Evolutionary conservation across 768 basidiomycete genomes (phyloP).

Genomic region (Suillus bovinus): DNA sequence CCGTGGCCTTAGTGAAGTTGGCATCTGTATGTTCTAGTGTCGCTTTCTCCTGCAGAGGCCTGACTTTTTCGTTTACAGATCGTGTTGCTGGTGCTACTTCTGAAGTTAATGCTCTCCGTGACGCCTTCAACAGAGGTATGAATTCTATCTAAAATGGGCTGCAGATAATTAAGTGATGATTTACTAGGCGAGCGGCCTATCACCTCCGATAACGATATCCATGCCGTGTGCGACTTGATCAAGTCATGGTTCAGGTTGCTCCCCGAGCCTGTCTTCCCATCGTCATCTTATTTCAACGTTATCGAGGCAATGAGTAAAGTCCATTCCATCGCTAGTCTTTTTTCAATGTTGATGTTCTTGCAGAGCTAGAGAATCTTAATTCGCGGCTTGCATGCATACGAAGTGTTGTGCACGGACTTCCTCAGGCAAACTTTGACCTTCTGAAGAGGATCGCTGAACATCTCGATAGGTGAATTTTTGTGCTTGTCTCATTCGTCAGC

Average conservation of each 20-base stretch:
- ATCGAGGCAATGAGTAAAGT: conserved; percentile 72
- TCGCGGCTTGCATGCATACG: conserved; percentile 65
- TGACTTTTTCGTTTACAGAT: conserved; percentile 45
- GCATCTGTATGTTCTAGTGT: conserved; percentile 65
- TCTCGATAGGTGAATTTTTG: conserved; percentile 60
- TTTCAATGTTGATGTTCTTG: conserved; percentile 12
- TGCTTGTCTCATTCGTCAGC: background rate
- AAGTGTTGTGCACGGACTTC: conserved; percentile 64
- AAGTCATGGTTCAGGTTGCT: conserved; percentile 86
- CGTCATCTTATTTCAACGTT: conserved; percentile 63
- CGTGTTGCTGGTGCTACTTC: conserved; percentile 78
- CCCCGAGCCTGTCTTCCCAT: conserved; percentile 78
- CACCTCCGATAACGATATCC: conserved; percentile 64
- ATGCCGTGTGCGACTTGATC: conserved; percentile 80
- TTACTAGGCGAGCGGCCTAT: conserved; percentile 59
- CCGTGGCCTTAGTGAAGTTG: conserved; percentile 78
- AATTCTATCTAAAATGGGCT: background rate
- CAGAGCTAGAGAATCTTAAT: conserved; percentile 72
- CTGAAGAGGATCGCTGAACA: conserved; percentile 79
- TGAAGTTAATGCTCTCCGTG: conserved; percentile 68
- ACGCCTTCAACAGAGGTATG: conserved; percentile 73
- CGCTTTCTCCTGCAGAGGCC: background rate
- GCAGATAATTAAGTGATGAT: background rate
- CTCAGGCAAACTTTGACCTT: conserved; percentile 75
- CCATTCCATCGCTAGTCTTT: conserved; percentile 1